Conservation (phyloP, 345 rosid species). For the Citrus inodora region DNA sequence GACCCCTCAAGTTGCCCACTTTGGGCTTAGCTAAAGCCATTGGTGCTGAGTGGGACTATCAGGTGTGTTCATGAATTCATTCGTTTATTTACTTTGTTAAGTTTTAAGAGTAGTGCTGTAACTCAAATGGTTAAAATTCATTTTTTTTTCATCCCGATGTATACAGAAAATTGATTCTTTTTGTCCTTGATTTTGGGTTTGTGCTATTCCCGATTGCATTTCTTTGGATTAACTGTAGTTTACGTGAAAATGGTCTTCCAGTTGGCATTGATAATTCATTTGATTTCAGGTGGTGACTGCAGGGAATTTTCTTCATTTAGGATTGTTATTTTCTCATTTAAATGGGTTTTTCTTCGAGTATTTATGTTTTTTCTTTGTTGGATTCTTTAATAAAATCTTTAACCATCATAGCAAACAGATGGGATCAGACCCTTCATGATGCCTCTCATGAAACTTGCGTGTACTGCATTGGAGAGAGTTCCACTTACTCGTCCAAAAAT, state of each 20-base stretch:
- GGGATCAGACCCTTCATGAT: constrained; percentile 97
- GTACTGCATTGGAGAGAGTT: constrained; percentile 94
- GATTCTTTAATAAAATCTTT: constrained; percentile 17
- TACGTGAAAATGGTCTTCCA: background rate
- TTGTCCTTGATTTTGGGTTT: background rate
- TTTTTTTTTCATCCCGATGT: background rate
- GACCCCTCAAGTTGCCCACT: constrained; percentile 75
- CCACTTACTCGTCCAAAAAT: constrained; percentile 72
- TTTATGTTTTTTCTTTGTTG: background rate
- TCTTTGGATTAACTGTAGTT: background rate
- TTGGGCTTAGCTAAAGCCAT: constrained; percentile 82
- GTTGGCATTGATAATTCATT: background rate
- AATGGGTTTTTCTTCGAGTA: background rate
- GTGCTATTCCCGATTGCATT: background rate
- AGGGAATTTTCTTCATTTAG: background rate
- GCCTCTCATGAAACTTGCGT: constrained; percentile 98
- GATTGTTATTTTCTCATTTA: background rate
- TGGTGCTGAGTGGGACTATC: constrained; percentile 95
- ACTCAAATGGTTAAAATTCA: constrained; percentile 6
- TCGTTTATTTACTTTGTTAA: background rate
- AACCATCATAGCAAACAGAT: constrained; percentile 64
- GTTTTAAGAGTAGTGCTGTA: background rate
- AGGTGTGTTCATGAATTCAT: constrained; percentile 37
- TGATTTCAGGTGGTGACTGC: background rate
- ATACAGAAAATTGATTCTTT: background rate